Evolutionary conservation across 441 rosid genomes (phyloP).

Genomic region (Erodium moschatum): DNA sequence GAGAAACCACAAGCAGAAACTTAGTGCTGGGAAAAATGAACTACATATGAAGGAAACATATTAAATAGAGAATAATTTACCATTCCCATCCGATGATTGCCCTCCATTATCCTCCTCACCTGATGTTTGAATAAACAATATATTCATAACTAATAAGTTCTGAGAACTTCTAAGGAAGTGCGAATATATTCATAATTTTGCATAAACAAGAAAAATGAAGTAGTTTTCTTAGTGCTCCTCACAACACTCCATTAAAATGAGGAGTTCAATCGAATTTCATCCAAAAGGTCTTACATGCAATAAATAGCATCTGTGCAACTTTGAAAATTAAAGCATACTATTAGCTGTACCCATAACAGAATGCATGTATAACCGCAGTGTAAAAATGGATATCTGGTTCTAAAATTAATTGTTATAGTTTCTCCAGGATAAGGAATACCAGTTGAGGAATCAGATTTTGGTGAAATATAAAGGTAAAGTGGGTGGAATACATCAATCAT

Average conservation of each 20-base stretch:
- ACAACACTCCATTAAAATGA: not conserved
- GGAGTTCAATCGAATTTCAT: not conserved
- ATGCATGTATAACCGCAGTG: not conserved
- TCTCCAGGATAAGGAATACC: not conserved
- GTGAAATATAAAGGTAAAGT: not conserved
- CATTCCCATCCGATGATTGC: conserved; percentile 98
- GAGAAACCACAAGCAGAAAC: conserved; percentile 10
- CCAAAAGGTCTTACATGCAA: not conserved
- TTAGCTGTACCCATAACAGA: not conserved
- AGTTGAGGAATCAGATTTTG: conserved; percentile 4
- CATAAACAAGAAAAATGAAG: not conserved
- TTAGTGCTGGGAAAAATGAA: conserved; percentile 12
- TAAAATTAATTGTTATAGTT: not conserved
- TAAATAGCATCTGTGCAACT: not conserved
- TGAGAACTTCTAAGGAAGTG: not conserved
- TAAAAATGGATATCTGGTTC: not conserved
- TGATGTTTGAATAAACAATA: conserved; percentile 20
- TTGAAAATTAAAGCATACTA: not conserved
- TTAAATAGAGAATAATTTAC: conserved; percentile 29
- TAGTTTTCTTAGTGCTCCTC: not conserved
- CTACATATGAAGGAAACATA: conserved; percentile 12
- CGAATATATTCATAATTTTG: not conserved
- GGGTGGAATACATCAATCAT: not conserved
- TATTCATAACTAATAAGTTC: not conserved
- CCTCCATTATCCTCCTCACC: conserved; percentile 98